Evolutionary conservation across 306 rosid species (phyloP), one percentile per base, ranked within the genome.

Genomic region (Crotalaria pallida): DNA sequence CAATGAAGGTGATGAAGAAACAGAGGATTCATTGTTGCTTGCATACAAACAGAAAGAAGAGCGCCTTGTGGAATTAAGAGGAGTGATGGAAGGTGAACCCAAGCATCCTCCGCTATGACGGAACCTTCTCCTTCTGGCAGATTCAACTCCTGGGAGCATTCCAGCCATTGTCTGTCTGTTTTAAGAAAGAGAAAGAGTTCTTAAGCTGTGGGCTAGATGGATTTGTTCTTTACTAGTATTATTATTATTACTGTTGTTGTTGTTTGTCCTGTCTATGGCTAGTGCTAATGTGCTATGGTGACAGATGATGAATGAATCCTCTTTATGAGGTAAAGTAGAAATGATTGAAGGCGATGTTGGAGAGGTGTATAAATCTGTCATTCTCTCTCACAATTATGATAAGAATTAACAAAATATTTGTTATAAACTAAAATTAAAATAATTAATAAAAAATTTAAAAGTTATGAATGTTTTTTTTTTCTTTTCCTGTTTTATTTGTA

Each of bases 91-190:
- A 10, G 79, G 65, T 62, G 83, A 65, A 60, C 85, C 97, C 2
- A 79, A 53, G 29, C 11, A 52, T 18, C 69, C 69, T 50, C 80
- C 78, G 57, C 84, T 77, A 11, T 72, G 84, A 74, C 83, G 92
- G 24, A 86, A 53, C 52, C 91, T 61, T 76, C 97, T 81, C 27
- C 92, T 84, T 65, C 97, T 53, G 0, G 97, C 97, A 40, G 85
- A 87, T 82, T 92, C 96, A 43, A 92, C 97, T 67, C 97, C 97
- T 1, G 96, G 92, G 69, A 92, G 92, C 91, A 82, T 89, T 69
- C 96, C 96, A 22, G 96, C 92, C 96, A 89, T 88, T 41, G 36
- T 19, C 0, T 13, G 8, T 45, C 0, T 43, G 31, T 41, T 57
- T 3, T 10, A 51, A 50, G 33, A 24, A 26, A 8, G 10, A 6